Base-by-base conservation (phyloP, 345 rosid genomes). In the Hibiscus trionum region DNA sequence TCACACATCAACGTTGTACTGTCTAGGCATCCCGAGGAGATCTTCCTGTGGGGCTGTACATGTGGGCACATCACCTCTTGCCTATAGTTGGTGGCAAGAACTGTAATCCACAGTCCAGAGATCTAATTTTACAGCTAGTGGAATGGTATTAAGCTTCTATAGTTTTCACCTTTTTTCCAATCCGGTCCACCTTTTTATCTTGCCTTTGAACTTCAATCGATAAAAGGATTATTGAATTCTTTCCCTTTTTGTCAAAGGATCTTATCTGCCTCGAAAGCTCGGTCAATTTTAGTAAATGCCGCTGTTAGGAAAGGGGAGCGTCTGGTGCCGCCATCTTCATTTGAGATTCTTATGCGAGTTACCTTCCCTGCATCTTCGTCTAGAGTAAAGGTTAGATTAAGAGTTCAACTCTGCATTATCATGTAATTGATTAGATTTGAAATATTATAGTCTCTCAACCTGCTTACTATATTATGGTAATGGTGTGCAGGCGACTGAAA, bases 61-160 rank as follows among this genome's bases (percentile, higher is more conserved):
- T 55, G 26, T 55, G 58, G 58, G 58, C 58, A 55, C 58, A 55
- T 55, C 58, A 55, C 58, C 58, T 55, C 58, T 55, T 55, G 58
- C 58, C 58, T 55, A 17, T 55, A 7, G 58, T 55, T 55, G 58
- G 58, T 55, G 58, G 58, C 58, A 55, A 55, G 26, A 55, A 55
- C 58, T 55, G 58, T 55, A 55, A 55, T 55, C 58, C 58, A 17
- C 58, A 55, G 58, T 55, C 58, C 4, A 55, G 58, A 17, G 58
- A 55, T 55, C 58, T 55, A 55, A 55, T 55, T 55, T 55, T 55
- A 55, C 58, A 55, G 58, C 58, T 55, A 55, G 58, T 55, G 4
- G 58, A 55, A 55, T 55, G 58, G 58, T 55, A 55, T 17, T n/a
- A 55, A 55, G 26, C 58, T 17, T 55, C 58, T 55, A 17, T 55